phyloP scores from a whole-genome alignment of 129 eudicot species.

The Saussurea involucrata region DNA sequence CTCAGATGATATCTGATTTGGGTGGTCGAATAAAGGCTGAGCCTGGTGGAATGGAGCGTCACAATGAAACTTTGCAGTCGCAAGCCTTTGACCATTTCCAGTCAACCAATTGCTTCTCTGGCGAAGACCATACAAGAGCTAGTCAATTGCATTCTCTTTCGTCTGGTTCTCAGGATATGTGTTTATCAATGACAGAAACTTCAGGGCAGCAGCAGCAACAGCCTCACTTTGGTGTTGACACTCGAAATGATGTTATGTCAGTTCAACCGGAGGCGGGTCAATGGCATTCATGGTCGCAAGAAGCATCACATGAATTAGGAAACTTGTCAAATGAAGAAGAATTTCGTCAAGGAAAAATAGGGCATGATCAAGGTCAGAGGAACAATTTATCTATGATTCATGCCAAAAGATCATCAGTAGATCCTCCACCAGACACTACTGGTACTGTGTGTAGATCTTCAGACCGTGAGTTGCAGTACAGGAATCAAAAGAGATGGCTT shows the following conservation, averaged over 20 bases:
- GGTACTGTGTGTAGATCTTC: slow-evolving; percentile 29
- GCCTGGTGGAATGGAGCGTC: slow-evolving; percentile 48
- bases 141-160: slow-evolving; percentile 30
- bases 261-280: slow-evolving; percentile 50
- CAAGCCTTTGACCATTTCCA: slow-evolving; percentile 53
- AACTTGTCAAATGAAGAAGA: slow-evolving; percentile 46
- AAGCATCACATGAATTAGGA: slow-evolving; percentile 37
- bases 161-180: slow-evolving; percentile 45
- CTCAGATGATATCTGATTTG: slow-evolving; percentile 46
- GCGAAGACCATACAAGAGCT: slow-evolving; percentile 39
- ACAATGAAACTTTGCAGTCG: slow-evolving; percentile 40
- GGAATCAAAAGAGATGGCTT: slow-evolving; percentile 74
- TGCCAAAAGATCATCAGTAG: slow-evolving; percentile 36
- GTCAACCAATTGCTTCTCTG: slow-evolving; percentile 33
- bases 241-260: slow-evolving; percentile 32
- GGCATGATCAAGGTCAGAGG: slow-evolving; percentile 51
- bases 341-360: slow-evolving; percentile 42
- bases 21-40: slow-evolving; percentile 51
- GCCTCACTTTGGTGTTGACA: slow-evolving; percentile 36
- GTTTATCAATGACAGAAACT: slow-evolving; percentile 41
- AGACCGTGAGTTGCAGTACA: slow-evolving; percentile 38
- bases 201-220: slow-evolving; percentile 50
- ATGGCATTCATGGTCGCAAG: slow-evolving; percentile 57
- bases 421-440: slow-evolving; percentile 28
- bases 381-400: slow-evolving; percentile 41